Evolutionary conservation across 148 eudicot species (phyloP).

Genomic region (Rhododendron henanense): DNA sequence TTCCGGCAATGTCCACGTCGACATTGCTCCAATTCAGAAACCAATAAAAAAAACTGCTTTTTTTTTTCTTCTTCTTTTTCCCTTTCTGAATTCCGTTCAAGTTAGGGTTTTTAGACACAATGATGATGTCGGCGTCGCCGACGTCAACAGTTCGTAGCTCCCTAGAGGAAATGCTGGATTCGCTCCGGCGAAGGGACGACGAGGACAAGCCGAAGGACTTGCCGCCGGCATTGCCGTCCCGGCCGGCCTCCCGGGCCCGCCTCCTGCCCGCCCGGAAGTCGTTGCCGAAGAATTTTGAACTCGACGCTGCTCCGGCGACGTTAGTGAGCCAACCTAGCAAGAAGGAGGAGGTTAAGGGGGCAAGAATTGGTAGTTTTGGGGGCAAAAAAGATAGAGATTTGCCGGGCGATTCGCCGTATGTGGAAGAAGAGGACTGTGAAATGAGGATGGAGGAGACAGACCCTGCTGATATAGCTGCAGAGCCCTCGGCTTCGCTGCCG

Average conservation of each 20-base stretch:
- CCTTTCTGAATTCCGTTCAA: background rate
- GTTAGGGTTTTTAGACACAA: background rate
- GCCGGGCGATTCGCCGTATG: constrained; percentile 56
- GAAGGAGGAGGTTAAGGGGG: constrained; percentile 10
- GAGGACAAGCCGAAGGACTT: constrained; percentile 45
- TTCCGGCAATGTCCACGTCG: constrained; percentile 6
- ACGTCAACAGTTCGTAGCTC: constrained; percentile 52
- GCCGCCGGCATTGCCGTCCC: constrained; percentile 79
- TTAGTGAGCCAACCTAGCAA: background rate
- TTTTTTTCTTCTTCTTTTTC: background rate
- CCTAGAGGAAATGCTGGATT: constrained; percentile 85
- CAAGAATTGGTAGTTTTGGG: constrained; percentile 48
- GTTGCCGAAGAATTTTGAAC: constrained; percentile 46
- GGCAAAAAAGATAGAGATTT: constrained; percentile 46
- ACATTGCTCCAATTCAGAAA: background rate
- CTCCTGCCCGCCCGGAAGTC: constrained; percentile 48
- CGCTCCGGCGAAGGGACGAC: constrained; percentile 52
- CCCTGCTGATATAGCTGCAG: constrained; percentile 14
- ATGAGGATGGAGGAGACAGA: constrained; percentile 19
- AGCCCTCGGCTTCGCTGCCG: constrained; percentile 19
- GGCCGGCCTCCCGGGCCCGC: constrained; percentile 72
- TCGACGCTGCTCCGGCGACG: background rate
- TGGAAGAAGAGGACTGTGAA: constrained; percentile 25
- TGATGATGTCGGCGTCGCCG: constrained; percentile 54
- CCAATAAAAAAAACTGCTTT: background rate